Evolutionary conservation across 257 asterid species (phyloP).

Genomic region (Penstemon eatonii): DNA sequence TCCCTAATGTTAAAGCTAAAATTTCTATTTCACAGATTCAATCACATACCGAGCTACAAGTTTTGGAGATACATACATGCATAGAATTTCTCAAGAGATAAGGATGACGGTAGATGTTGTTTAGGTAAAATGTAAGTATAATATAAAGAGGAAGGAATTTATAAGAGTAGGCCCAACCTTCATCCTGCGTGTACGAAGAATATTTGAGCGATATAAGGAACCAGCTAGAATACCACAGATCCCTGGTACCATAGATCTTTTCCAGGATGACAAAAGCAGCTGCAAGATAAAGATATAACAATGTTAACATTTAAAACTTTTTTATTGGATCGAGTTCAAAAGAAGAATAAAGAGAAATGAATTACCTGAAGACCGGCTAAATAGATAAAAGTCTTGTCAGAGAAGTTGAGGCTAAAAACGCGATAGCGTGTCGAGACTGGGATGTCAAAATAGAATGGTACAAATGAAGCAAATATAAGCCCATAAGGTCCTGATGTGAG

Average conservation of each 20-base stretch:
- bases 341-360: constrained; percentile 8
- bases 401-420: constrained; percentile 68
- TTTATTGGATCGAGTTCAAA: not conserved
- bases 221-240: constrained; percentile 98
- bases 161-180: constrained; percentile 55
- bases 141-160: constrained; percentile 5
- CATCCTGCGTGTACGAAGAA: constrained; percentile 62
- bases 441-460: constrained; percentile 93
- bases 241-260: constrained; percentile 91
- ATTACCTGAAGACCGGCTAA: constrained; percentile 98
- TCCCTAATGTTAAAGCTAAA: not conserved
- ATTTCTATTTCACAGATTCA: not conserved
- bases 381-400: constrained; percentile 94
- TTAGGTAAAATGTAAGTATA: not conserved
- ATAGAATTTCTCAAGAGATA: constrained; percentile 5
- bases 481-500: constrained; percentile 96
- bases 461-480: constrained; percentile 79
- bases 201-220: constrained; percentile 75
- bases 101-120: constrained; percentile 13
- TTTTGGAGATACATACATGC: constrained; percentile 13
- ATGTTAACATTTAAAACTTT: constrained; percentile 7
- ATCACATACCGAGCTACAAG: not conserved
- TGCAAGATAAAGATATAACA: constrained; percentile 40
- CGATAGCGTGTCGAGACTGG: constrained; percentile 92
- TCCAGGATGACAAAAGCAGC: constrained; percentile 98